phyloP scores from a whole-genome alignment of 345 rosid species.

The Citrus reticulata region DNA sequence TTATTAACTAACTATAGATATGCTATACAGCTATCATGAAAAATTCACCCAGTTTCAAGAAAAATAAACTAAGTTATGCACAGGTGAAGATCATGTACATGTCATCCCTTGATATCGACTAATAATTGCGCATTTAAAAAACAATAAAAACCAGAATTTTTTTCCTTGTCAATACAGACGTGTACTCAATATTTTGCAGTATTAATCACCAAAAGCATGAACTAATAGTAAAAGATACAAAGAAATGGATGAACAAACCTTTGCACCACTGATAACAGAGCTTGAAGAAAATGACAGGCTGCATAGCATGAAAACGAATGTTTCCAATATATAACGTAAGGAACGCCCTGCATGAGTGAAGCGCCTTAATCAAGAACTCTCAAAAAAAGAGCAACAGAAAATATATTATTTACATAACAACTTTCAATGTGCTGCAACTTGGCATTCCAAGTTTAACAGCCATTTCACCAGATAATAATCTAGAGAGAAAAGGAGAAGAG shows the following conservation, averaged over 20 bases:
- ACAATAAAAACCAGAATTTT: background rate
- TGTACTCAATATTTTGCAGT: background rate
- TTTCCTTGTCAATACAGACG: background rate
- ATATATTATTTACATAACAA: background rate
- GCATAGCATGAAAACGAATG: conserved; percentile 49
- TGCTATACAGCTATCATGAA: background rate
- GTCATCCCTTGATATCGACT: background rate
- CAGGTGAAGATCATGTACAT: background rate
- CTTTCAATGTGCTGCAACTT: background rate
- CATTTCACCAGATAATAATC: conserved; percentile 4
- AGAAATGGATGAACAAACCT: conserved; percentile 45
- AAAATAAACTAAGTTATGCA: background rate
- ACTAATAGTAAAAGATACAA: background rate
- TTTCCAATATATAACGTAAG: conserved; percentile 85
- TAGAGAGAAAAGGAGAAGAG: background rate
- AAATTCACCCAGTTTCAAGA: conserved; percentile 3
- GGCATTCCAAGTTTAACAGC: background rate
- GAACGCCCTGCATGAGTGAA: conserved; percentile 66
- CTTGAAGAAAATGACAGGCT: conserved; percentile 85
- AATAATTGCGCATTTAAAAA: background rate
- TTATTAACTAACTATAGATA: background rate
- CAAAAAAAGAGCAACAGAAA: background rate
- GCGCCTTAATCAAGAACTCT: conserved; percentile 2
- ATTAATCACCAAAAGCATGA: background rate
- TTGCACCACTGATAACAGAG: conserved; percentile 73